Evolutionary conservation across 305 asterid genomes (phyloP).

Genomic region (Rubia peregrina): DNA sequence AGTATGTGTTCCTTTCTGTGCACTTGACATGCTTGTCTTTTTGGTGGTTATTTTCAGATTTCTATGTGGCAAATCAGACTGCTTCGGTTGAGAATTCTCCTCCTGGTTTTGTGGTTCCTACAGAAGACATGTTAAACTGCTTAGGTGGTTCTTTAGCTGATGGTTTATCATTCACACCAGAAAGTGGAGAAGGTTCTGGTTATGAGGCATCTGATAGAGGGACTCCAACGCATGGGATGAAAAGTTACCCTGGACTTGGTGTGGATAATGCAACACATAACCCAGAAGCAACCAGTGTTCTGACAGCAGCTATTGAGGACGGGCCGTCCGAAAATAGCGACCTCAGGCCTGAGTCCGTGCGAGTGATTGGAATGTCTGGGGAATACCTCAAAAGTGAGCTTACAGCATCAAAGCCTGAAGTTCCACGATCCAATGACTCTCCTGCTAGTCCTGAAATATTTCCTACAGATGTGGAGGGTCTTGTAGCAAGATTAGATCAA

Average conservation of each 20-base stretch:
- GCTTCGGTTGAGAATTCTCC: slow-evolving; percentile 24
- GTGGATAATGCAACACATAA: slow-evolving; percentile 22
- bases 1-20: not conserved
- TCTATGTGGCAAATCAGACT: slow-evolving; percentile 37
- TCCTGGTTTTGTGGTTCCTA: slow-evolving; percentile 26
- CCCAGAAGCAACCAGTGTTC: slow-evolving; percentile 20
- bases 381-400: slow-evolving; percentile 22
- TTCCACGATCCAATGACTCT: slow-evolving; percentile 17
- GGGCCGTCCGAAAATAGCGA: slow-evolving; percentile 23
- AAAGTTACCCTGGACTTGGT: slow-evolving; percentile 20
- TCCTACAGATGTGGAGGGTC: slow-evolving; percentile 44
- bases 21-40: slow-evolving; percentile 10
- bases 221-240: slow-evolving; percentile 23
- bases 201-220: slow-evolving; percentile 37
- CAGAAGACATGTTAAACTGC: slow-evolving; percentile 31
- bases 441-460: slow-evolving; percentile 24
- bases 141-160: slow-evolving; percentile 30
- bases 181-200: slow-evolving; percentile 26
- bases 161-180: slow-evolving; percentile 31
- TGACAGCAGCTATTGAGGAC: slow-evolving; percentile 26
- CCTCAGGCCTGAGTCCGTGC: slow-evolving; percentile 21
- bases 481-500: slow-evolving; percentile 43
- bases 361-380: slow-evolving; percentile 23
- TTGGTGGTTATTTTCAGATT: slow-evolving; percentile 36
- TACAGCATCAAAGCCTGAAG: slow-evolving; percentile 20